Base-by-base conservation (phyloP, 176 grass and related monocot genomes). In the Eleusine coracana region DNA sequence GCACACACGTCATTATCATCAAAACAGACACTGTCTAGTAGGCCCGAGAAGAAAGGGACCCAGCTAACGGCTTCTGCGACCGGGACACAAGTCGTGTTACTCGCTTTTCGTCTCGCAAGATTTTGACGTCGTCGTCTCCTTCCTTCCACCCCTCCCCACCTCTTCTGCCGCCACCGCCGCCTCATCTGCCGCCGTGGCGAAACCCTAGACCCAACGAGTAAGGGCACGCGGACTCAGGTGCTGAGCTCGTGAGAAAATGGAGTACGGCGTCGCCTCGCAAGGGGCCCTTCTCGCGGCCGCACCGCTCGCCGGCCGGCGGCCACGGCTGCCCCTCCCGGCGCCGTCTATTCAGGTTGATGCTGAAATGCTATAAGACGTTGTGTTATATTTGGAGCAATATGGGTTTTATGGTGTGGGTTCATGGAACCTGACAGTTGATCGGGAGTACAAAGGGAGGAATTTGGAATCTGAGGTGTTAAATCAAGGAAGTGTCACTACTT, bases 171-270 rank as follows among this genome's bases (percentile, higher is more conserved):
- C 58, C 25, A 16, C 52, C 59, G 14, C 79, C 23, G 46, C 66
- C 61, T 16, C 20, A 5, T 68, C 44, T 50, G 72, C 62, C 23
- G 62, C 48, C 59, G 73, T 18, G 37, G 63, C 75, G 82, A 88
- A 89, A 90, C 88, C 88, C 79, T 86, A 90, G 67, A 37, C 59
- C 13, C 12, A 12, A 21, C 23, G 46, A 78, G 66, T 21, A 41
- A 77, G 27, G 7, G 21, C 48, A 3, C 55, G 74, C 38, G 55
- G 29, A 21, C 45, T 41, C 34, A 64, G 66, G 50, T 61, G 66
- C 55, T 2, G 37, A 66, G 23, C 11, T 5, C 11, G 14, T 48
- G 23, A 14, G 72, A 16, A 6, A 16, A 94, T 94, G 92, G 80
- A 78, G 48, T 82, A 68, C 37, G 71, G 85, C 69, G 74, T 85